These are phyloP conservation scores for Anthracocystis setariae DNA, from an alignment of 1,284 basidiomycete genomes.

Conservation along the genomic window DNA sequence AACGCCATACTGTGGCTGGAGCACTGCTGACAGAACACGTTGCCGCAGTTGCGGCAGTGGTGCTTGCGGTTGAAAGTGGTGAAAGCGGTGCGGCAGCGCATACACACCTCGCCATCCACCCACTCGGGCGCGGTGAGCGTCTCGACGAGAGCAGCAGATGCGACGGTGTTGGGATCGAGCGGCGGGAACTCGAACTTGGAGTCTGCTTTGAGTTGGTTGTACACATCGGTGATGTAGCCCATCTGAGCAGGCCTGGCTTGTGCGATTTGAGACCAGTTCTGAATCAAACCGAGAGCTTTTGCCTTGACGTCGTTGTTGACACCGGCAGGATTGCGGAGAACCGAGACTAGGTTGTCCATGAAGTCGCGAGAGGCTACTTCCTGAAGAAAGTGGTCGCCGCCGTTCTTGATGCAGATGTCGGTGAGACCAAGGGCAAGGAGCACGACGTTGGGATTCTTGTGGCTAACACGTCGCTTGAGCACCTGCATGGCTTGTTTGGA, in stretches of 20 bases:
- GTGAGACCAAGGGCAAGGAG: slow-evolving; percentile 83
- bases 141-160: slow-evolving; percentile 62
- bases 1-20: slow-evolving; percentile 85
- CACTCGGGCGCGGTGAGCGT: slow-evolving; percentile 80
- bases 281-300: slow-evolving; percentile 81
- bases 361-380: slow-evolving; percentile 79
- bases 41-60: slow-evolving; percentile 97
- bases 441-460: slow-evolving; percentile 97
- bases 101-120: slow-evolving; percentile 94
- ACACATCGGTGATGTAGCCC: slow-evolving; percentile 65
- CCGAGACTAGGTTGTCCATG: slow-evolving; percentile 87
- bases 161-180: slow-evolving; percentile 75
- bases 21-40: slow-evolving; percentile 94
- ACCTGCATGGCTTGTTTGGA: slow-evolving; percentile 89
- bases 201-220: slow-evolving; percentile 66
- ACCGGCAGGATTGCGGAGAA: slow-evolving; percentile 74
- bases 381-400: slow-evolving; percentile 86
- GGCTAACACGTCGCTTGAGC: slow-evolving; percentile 84
- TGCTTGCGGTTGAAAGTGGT: slow-evolving; percentile 97
- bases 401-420: slow-evolving; percentile 96
- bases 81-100: slow-evolving; percentile 90
- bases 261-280: slow-evolving; percentile 92
- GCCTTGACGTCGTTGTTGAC: slow-evolving; percentile 85
- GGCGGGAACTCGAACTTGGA: slow-evolving; percentile 80
- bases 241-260: slow-evolving; percentile 77